Percentiles rank a stretch among this genome's conserved stretches.
Evolutionary conservation across 148 eudicot genomes (phyloP).

Genomic region (Arctostaphylos glauca): DNA sequence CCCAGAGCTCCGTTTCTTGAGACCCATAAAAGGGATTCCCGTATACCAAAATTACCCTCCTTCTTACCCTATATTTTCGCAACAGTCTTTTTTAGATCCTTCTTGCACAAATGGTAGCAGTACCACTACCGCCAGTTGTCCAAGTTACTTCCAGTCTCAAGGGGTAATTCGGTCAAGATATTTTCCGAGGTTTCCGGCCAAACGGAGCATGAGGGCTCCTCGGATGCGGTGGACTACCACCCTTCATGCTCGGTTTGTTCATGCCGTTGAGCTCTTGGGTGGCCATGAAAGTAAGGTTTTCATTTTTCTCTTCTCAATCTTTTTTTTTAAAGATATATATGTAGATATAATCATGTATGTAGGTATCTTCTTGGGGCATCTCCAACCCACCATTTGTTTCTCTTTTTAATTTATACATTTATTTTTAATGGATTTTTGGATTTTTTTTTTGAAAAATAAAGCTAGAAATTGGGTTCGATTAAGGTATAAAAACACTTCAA

Average conservation of each 20-base stretch:
- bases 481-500: neutral
- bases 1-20: constrained; percentile 42
- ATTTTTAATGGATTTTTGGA: neutral
- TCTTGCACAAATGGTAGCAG: constrained; percentile 12
- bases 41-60: constrained; percentile 63
- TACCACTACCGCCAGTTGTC: neutral
- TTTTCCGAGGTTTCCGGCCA: constrained; percentile 67
- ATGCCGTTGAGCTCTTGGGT: constrained; percentile 95
- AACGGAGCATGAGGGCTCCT: constrained; percentile 91
- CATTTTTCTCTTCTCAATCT: neutral
- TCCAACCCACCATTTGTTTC: neutral
- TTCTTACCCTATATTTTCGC: constrained; percentile 42
- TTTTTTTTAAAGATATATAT: too few relatives aligned
- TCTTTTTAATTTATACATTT: neutral
- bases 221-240: constrained; percentile 96
- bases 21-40: constrained; percentile 89
- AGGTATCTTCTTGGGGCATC: neutral
- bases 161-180: constrained; percentile 66
- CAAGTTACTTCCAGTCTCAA: constrained; percentile 22
- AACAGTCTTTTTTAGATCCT: neutral
- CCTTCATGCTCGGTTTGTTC: constrained; percentile 90
- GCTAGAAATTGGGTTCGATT: neutral
- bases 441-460: neutral
- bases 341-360: too few relatives aligned
- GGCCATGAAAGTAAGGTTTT: constrained; percentile 83